Evolutionary conservation across 139 green algal species (phyloP), one percentile per base, ranked within the genome.

Genomic region (Tetraselmis chui): DNA sequence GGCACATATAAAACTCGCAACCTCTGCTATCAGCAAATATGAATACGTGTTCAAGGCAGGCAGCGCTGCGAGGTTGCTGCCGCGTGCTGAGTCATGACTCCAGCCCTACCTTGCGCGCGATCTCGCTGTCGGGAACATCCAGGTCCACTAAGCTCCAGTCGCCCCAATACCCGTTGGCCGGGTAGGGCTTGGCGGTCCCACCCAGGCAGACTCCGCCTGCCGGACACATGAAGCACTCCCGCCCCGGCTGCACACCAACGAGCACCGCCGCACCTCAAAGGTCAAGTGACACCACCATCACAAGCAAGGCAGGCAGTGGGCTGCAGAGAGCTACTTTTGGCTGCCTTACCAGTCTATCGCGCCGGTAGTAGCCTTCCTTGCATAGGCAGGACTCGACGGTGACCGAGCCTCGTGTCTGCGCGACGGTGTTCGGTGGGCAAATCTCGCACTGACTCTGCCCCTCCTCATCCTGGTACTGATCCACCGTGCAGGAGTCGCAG

Each of bases 291-390:
- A n/a, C n/a, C n/a, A n/a, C n/a, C n/a, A n/a, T n/a, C n/a, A n/a
- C n/a, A n/a, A n/a, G n/a, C n/a, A 67, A 67, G 45, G 18, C 45
- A 67, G 45, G 45, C 11, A 5, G 18, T 5, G 18, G 45, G 45
- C 11, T 67, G 45, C 11, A 5, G 5, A 67, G 5, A 25, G 45
- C 45, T 67, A 67, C 18, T 67, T 5, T 5, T 67, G 45, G 45
- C 45, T 25, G 45, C 45, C 45, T 67, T 67, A 67, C 45, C 45
- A 5, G 45, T 18, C 45, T 25, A 25, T 77, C 74, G 5, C 74
- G 74, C 23, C 74, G 74, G 74, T 77, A 77, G 74, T 30, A 77
- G 74, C 74, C 74, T 25, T 77, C n/a, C 74, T 23, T 28, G 74
- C 74, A 77, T 29, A 2, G n/a, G 74, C 74, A 77, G 74, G n/a